Evolutionary conservation across 1,139 yeast genomes (phyloP).

Genomic region (Pichia sp.): DNA sequence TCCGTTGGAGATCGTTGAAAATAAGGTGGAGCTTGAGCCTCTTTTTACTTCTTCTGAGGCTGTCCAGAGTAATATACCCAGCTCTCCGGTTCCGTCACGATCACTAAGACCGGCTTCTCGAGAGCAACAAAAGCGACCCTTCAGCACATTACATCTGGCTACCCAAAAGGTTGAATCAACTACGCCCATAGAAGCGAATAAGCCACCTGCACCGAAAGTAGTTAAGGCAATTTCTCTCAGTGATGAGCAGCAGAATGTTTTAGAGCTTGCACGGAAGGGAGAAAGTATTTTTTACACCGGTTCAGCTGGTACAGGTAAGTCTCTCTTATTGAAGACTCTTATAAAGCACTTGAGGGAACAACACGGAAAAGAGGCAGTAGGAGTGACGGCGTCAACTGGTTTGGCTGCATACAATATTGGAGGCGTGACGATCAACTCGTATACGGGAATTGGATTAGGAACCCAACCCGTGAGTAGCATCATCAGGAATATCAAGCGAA

Average conservation of each 20-base stretch:
- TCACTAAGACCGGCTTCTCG: no score
- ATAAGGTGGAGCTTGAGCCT: no score
- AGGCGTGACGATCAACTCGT: conserved; percentile 79
- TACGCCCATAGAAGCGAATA: no score
- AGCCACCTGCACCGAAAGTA: conserved; percentile 11
- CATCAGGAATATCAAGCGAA: conserved; percentile 48
- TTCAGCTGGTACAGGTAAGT: conserved; percentile 95
- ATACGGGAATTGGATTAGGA: conserved; percentile 83
- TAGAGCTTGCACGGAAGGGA: conserved; percentile 57
- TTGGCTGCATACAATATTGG: conserved; percentile 90
- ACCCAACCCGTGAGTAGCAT: conserved; percentile 36
- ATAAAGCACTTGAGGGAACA: conserved; percentile 50
- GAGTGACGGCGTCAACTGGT: conserved; percentile 90
- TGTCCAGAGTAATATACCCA: no score
- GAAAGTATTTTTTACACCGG: conserved; percentile 79
- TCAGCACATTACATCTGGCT: conserved; percentile 6
- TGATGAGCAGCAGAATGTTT: conserved; percentile 64
- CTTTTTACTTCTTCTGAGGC: no score
- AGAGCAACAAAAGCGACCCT: neutral
- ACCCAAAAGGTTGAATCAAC: conserved; percentile 3
- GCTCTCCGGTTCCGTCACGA: no score
- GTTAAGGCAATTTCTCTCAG: conserved; percentile 40
- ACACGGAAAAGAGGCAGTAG: conserved; percentile 44
- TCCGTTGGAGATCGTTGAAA: no score
- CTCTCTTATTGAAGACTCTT: conserved; percentile 64